Base-by-base conservation (phyloP, 805 yeast genomes). In the Hanseniaspora jakobsenii region DNA sequence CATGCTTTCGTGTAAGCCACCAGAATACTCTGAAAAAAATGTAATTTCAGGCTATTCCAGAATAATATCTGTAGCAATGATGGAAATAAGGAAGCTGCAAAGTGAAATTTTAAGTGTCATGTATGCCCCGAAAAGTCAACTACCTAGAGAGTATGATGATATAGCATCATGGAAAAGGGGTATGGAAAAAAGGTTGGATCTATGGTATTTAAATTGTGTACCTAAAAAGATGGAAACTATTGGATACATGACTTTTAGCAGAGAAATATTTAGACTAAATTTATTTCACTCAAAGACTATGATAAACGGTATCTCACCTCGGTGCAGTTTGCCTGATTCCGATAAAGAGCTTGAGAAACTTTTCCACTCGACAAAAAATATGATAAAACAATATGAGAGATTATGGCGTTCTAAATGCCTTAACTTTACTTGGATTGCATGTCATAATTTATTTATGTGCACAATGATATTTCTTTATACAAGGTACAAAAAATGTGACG, bases 361-460 rank as follows among this genome's bases (percentile, higher is more conserved):
- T 10, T 69, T 73, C 9, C 75, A 72, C 21, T 73, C 87, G 0
- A 73, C 91, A 1, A 72, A 71, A 51, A 79, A 78, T 35, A 71
- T 84, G 28, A 78, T 85, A 43, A 63, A 66, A 27, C 70, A 77
- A 24, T 86, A 82, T 57, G 64, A 70, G 39, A 72, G 71, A 41
- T 62, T 86, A 30, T 72, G 71, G 51, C 59, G 65, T n/a, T 67
- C 67, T 23, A 72, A 72, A 52, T 66, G 73, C 37, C 70, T 85
- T 48, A 84, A 84, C 59, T 86, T 82, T 60, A 83, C 95, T 0
- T 86, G 95, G 95, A 87, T 86, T 2, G 91, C 93, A 0, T 87
- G 84, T 2, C 94, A 85, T 58, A 85, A 84, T 56, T 65, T 84
- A 44, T 84, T 84, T 57, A 79, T 82, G 81, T 87, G 94, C 0